Evolutionary conservation across 2,329 filamentous ascomycete genomes (phyloP), one percentile per base, ranked within the genome.

Genomic region (Periconia sp.): DNA sequence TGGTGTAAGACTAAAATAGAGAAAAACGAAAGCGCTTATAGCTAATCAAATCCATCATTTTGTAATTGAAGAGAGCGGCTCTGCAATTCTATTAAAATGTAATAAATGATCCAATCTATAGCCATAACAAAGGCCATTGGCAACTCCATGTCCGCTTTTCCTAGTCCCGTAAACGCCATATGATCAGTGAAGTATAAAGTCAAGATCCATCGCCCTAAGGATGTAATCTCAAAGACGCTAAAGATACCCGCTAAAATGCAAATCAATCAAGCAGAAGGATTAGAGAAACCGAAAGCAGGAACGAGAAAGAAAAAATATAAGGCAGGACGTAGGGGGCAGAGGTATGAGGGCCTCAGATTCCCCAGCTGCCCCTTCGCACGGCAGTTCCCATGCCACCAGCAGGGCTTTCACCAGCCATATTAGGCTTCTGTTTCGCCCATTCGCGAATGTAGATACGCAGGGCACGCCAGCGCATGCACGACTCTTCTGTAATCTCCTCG

Each of bases 351-450:
- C 42, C 44, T 49, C 18, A 71, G 13, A 69, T 51, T 17, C 76
- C 79, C 79, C 79, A 81, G 68, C 76, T 79, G 20, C 79, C 79
- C 59, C 76, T 75, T 56, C 79, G 69, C 1, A 75, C 77, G n/a
- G 68, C 73, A 20, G 75, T 74, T 11, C 77, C 79, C 61, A 73
- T 76, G 13, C 69, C 71, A 37, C 68, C 72, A 5, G 64, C 57
- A 37, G 33, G 11, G 13, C 54, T 54, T 10, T 62, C 67, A 17
- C 62, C 66, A 15, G 62, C 61, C 72, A 94, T 85, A 57, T 85
- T 82, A 6, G 92, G 91, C 70, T 95, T 90, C 73, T 96, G 92
- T 52, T 88, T 82, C 20, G 89, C 92, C 93, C 93, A 97, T 72
- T 96, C 92, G 37, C 82, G 81, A 40, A 97, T 89, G 71, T 97